A percentile compares a stretch with the other conserved stretches of the same genome.
Conservation (phyloP, 768 basidiomycete genomes). For the Boletus sensibilis region DNA sequence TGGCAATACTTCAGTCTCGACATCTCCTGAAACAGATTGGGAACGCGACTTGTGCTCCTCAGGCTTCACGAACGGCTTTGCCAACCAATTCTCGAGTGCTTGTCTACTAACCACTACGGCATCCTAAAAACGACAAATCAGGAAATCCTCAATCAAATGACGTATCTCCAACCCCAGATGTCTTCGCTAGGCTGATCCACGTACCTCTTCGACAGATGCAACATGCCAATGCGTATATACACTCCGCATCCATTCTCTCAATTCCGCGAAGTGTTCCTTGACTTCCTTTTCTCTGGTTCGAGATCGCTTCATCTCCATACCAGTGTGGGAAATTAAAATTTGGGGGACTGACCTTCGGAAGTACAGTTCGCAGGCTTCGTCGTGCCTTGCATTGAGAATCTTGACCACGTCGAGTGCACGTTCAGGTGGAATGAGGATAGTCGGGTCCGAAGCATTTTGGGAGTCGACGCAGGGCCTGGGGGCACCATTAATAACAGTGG, state of each 20-base stretch:
- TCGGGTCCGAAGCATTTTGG: conserved; percentile 9
- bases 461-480: conserved; percentile 15
- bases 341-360: conserved; percentile 42
- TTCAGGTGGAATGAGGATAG: conserved; percentile 47
- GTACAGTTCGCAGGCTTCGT: conserved; percentile 51
- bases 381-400: conserved; percentile 54
- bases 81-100: conserved; percentile 62
- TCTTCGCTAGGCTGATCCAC: conserved; percentile 11
- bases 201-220: conserved; percentile 47
- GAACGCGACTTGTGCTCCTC: conserved; percentile 22
- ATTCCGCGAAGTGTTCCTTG: conserved; percentile 45
- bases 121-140: conserved; percentile 38
- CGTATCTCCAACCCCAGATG: conserved; percentile 5
- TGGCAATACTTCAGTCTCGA: conserved; percentile 23
- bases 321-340: conserved; percentile 12
- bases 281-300: conserved; percentile 43
- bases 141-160: conserved; percentile 9
- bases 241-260: conserved; percentile 52
- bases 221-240: conserved; percentile 67
- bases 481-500: conserved; percentile 20
- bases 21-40: conserved; percentile 16
- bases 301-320: conserved; percentile 16
- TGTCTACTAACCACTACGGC: conserved; percentile 58
- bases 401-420: conserved; percentile 55
- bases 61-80: conserved; percentile 32